Evolutionary conservation across 768 basidiomycete genomes (phyloP).

Genomic region (Pisolithus orientalis): DNA sequence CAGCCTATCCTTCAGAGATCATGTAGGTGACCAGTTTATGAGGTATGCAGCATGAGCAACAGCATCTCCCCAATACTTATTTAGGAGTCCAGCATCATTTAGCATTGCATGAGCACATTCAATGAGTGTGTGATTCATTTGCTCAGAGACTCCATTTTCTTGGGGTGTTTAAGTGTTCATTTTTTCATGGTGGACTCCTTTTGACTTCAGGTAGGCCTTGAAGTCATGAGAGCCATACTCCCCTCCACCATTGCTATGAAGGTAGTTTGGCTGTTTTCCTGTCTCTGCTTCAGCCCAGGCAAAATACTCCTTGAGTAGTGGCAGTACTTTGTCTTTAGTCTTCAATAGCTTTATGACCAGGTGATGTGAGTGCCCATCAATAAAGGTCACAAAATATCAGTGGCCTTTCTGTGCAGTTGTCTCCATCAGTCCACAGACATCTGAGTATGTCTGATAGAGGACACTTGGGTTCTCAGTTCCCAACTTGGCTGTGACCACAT

Average conservation of each 20-base stretch:
- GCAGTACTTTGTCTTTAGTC: constrained; percentile 1
- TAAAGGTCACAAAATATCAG: constrained; percentile 15
- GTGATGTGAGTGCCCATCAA: constrained; percentile 15
- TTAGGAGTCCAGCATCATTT: neutral
- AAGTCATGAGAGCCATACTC: constrained; percentile 14
- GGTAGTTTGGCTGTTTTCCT: constrained; percentile 9
- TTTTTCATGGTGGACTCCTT: constrained; percentile 1
- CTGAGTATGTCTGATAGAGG: constrained; percentile 7
- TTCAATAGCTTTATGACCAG: constrained; percentile 8
- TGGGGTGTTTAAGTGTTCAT: constrained; percentile 4
- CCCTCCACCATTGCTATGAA: constrained; percentile 18
- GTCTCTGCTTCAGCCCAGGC: constrained; percentile 6
- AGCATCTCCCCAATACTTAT: neutral
- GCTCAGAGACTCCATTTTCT: neutral
- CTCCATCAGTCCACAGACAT: constrained; percentile 16
- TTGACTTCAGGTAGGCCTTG: neutral
- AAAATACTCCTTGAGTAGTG: constrained; percentile 11
- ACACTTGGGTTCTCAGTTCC: neutral
- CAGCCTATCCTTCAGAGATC: too few relatives aligned
- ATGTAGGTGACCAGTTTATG: too few relatives aligned
- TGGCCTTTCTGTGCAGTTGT: constrained; percentile 2
- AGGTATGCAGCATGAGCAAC: too few relatives aligned
- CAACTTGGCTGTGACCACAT: constrained; percentile 6
- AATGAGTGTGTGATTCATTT: constrained; percentile 1
- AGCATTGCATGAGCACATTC: neutral